Evolutionary conservation across 768 basidiomycete species (phyloP), one percentile per base, ranked within the genome.

Genomic region (Russula ochroleuca): DNA sequence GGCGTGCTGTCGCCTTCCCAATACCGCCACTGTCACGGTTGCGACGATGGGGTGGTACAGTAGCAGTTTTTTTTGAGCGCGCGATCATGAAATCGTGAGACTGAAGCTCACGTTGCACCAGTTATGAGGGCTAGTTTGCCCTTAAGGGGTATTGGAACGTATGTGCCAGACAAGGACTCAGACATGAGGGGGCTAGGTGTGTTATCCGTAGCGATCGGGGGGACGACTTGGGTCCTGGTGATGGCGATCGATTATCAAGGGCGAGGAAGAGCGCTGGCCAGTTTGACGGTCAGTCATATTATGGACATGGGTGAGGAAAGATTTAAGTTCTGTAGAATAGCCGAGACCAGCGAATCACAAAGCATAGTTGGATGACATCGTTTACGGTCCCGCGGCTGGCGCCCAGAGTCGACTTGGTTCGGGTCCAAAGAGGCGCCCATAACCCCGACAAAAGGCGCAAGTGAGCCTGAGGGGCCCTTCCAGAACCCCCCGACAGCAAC

Each of bases 1-100:
- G 71, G 21, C 78, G 69, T 0, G 82, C 80, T 3, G 81, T 81
- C 3, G 81, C 82, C 55, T 73, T 72, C 5, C 82, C 83, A 54
- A 84, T 83, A 0, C 83, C 83, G 7, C 82, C 82, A 28, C 81
- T 83, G 69, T 38, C 28, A 28, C 28, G 28, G 5, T 28, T 28
- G 7, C 1, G 11, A 21, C 17, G 23, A 23, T n/a, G 23, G 13
- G 17, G 19, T 45, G 62, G 9, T 8, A 3, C 1, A n/a, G n/a
- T n/a, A n/a, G n/a, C n/a, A n/a, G n/a, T 45, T 37, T 52, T 25
- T 50, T 50, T 31, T 31, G 5, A 60, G n/a, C 41, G 66, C 3
- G 57, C 55, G 13, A 65, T 57, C 37, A 40, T 38, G 47, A 50
- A 21, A 58, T 35, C 14, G 23, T 1, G 54, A 23, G 45, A 47